These are phyloP conservation scores for Candida orba DNA, from an alignment of 805 yeast species.

Conservation along the genomic window DNA sequence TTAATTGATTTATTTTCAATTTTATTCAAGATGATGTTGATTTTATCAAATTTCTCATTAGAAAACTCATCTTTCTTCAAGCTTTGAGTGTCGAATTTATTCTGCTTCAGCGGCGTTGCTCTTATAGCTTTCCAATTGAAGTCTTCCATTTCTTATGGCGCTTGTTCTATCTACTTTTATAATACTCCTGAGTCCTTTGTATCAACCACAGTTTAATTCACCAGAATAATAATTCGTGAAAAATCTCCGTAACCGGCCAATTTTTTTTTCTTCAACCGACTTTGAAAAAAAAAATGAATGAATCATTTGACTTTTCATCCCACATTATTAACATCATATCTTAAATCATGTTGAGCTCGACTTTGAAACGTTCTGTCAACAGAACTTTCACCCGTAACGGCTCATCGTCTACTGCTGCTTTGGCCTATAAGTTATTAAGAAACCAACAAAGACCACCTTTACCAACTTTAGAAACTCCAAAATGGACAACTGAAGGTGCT, in stretches of 20 bases:
- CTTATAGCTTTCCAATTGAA: constrained; percentile 14
- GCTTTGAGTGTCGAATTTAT: constrained; percentile 11
- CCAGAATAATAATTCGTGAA: no score
- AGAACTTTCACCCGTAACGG: constrained; percentile 13
- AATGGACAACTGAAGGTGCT: constrained; percentile 94
- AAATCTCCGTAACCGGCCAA: no score
- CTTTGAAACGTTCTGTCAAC: constrained; percentile 3
- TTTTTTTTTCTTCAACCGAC: neutral
- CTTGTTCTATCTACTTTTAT: no score
- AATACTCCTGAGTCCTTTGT: no score
- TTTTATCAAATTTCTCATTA: constrained; percentile 10
- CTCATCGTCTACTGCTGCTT: constrained; percentile 80
- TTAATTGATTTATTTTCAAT: constrained; percentile 16
- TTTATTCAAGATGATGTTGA: constrained; percentile 16
- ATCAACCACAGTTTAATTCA: no score
- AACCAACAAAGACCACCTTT: constrained; percentile 82
- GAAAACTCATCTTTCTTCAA: constrained; percentile 15
- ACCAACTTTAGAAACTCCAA: constrained; percentile 89
- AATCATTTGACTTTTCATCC: neutral
- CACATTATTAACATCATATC: neutral
- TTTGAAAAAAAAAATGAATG: neutral
- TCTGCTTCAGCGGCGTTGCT: constrained; percentile 13
- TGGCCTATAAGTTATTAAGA: constrained; percentile 87
- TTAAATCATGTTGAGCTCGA: neutral
- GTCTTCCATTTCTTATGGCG: neutral